Base-by-base conservation (phyloP, 108 stramenopile genomes). In the Skeletonema tropicum region DNA sequence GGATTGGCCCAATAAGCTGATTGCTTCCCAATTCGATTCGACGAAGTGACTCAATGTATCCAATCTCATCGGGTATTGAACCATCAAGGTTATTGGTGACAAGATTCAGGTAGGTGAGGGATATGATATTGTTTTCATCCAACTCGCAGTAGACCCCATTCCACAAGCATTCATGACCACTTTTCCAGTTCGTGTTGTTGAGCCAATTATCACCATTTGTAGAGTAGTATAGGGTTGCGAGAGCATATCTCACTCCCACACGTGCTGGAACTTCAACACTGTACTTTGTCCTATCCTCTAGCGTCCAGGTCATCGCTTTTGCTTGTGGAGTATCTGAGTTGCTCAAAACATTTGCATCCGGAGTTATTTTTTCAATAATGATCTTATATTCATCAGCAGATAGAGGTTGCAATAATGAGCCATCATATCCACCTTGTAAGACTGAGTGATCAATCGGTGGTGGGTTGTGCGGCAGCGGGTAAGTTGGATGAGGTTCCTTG, bases 91-190 rank as follows among this genome's bases (percentile, higher is more conserved):
- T 60, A 42, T 82, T 82, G 33, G 57, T 59, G 29, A 74, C 75
- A 25, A 82, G 64, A 55, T 76, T 60, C 23, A 82, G 52, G 23
- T 55, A 71, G 41, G 62, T 73, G n/a, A 82, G 39, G 60, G 70
- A 71, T 10, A 60, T 36, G 21, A 57, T 32, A 60, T 69, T 62
- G 65, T 74, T 57, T 23, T 46, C 42, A 5, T 63, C 77, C 13
- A 57, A 29, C 19, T 78, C 76, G 55, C 87, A 77, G 35, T 76
- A 75, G 33, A 82, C 74, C 15, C 76, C 72, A 26, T 77, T 65
- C 89, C 89, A 89, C 7, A 32, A 11, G 35, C 89, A 89, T 63
- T 89, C 89, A 60, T 89, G 73, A 7, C 74, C 64, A 77, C 48
- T 72, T 74, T 83, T 59, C 73, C 74, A 75, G 25, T 57, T 61